Evolutionary conservation across 352 stramenopile genomes (phyloP).

Genomic region (Aphanomyces stellatus): DNA sequence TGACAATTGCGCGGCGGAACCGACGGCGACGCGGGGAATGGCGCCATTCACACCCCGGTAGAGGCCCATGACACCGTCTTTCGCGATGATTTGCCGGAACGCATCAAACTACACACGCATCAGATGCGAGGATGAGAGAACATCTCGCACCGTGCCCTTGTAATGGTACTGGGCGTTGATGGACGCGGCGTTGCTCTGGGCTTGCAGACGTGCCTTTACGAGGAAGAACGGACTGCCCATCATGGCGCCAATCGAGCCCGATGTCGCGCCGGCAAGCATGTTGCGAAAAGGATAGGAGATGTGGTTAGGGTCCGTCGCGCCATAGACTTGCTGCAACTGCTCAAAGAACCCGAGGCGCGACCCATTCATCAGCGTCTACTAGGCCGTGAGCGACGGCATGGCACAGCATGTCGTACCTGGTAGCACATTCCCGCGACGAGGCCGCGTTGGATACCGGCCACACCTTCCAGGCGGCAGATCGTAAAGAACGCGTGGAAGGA

Average conservation of each 20-base stretch:
- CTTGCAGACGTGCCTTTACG: slow-evolving; percentile 78
- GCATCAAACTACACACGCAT: slow-evolving; percentile 45
- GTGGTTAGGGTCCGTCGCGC: slow-evolving; percentile 63
- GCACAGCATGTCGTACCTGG: slow-evolving; percentile 33
- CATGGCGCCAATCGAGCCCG: slow-evolving; percentile 55
- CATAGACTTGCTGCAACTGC: slow-evolving; percentile 68
- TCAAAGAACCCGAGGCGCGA: slow-evolving; percentile 69
- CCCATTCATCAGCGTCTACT: slow-evolving; percentile 67
- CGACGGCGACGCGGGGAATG: slow-evolving; percentile 71
- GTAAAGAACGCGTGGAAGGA: slow-evolving; percentile 82
- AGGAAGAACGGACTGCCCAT: slow-evolving; percentile 81
- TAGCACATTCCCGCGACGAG: slow-evolving; percentile 70
- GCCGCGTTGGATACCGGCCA: slow-evolving; percentile 71
- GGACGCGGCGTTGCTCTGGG: slow-evolving; percentile 53
- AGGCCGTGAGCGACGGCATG: background rate
- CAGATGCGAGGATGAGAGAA: background rate
- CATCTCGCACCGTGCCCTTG: slow-evolving; percentile 55
- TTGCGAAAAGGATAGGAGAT: slow-evolving; percentile 71
- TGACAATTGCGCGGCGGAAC: slow-evolving; percentile 69
- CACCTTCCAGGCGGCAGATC: slow-evolving; percentile 63
- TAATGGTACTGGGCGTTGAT: slow-evolving; percentile 83
- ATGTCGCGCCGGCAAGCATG: slow-evolving; percentile 60
- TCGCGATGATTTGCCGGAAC: slow-evolving; percentile 62
- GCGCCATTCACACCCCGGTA: slow-evolving; percentile 67
- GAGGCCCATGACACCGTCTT: slow-evolving; percentile 56